Conservation (phyloP, 371 early-diverging fungal species). For the Saksenaea oblongispora region DNA sequence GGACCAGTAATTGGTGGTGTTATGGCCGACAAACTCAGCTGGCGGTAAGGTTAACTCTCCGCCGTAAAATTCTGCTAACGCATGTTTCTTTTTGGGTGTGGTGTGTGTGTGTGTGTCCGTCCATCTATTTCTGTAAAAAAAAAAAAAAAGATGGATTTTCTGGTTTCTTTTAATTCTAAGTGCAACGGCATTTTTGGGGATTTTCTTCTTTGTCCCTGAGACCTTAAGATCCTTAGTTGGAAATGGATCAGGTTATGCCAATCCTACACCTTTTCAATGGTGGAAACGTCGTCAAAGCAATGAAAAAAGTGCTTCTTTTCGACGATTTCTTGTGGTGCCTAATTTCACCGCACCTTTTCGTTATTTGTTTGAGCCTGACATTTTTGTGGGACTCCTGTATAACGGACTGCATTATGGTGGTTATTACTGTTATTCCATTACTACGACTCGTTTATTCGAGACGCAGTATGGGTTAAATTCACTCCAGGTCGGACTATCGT, state of each 20-base stretch:
- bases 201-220: constrained; percentile 59
- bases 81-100: not conserved
- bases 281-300: constrained; percentile 2
- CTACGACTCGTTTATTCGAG: constrained; percentile 9
- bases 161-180: constrained; percentile 55
- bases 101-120: too few species aligned
- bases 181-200: constrained; percentile 36
- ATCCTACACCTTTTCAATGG: constrained; percentile 31
- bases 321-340: constrained; percentile 11
- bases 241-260: constrained; percentile 27
- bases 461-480: constrained; percentile 13
- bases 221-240: constrained; percentile 51
- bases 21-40: constrained; percentile 43
- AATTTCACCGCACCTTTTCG: constrained; percentile 17
- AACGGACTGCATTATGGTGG: constrained; percentile 13
- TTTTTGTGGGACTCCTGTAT: constrained; percentile 7
- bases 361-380: constrained; percentile 17
- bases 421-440: constrained; percentile 12
- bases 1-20: constrained; percentile 63
- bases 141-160: constrained; percentile 41
- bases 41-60: constrained; percentile 37
- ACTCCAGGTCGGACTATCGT: constrained; percentile 21
- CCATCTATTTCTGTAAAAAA: not conserved
- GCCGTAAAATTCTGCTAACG: not conserved
- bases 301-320: not conserved